These are phyloP conservation scores for Rickenella mellea DNA, from an alignment of 768 basidiomycete species.

Conservation along the genomic window DNA sequence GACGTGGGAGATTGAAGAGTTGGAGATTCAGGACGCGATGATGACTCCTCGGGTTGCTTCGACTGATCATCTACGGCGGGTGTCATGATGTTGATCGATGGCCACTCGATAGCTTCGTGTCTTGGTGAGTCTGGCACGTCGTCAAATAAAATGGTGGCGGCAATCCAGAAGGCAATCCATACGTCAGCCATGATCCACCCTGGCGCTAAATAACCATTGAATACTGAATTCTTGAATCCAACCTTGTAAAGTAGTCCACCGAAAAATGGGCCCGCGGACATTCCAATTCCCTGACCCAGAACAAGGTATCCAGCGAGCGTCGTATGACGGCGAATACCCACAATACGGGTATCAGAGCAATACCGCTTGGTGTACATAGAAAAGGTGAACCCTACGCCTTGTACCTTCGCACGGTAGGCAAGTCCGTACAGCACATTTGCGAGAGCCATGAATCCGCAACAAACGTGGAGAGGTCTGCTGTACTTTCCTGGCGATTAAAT, in stretches of 20 bases:
- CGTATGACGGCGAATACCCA: slow-evolving; percentile 53
- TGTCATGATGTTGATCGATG: too few species aligned
- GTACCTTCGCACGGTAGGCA: slow-evolving; percentile 48
- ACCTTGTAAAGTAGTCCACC: slow-evolving; percentile 55
- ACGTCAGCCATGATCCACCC: slow-evolving; percentile 54
- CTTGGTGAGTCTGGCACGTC: slow-evolving; percentile 25
- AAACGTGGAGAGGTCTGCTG: slow-evolving; percentile 40
- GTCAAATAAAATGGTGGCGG: slow-evolving; percentile 20
- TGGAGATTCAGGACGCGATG: too few species aligned
- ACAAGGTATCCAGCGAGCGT: slow-evolving; percentile 56
- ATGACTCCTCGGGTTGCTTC: too few species aligned
- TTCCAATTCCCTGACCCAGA: slow-evolving; percentile 51
- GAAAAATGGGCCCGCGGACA: slow-evolving; percentile 54
- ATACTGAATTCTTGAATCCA: slow-evolving; percentile 44
- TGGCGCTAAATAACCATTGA: slow-evolving; percentile 62
- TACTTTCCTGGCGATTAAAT: slow-evolving; percentile 42
- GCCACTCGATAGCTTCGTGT: slow-evolving; percentile 6
- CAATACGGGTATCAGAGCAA: slow-evolving; percentile 59
- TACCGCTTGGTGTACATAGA: slow-evolving; percentile 59
- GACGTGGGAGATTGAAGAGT: too few species aligned
- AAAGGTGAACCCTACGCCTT: slow-evolving; percentile 48
- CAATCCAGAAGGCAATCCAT: slow-evolving; percentile 44
- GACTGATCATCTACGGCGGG: background rate
- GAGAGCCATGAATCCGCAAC: slow-evolving; percentile 40
- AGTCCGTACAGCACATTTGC: slow-evolving; percentile 53